phyloP scores from a whole-genome alignment of 1,139 yeast genomes.

The Kurtzmaniella quercitrusa region DNA sequence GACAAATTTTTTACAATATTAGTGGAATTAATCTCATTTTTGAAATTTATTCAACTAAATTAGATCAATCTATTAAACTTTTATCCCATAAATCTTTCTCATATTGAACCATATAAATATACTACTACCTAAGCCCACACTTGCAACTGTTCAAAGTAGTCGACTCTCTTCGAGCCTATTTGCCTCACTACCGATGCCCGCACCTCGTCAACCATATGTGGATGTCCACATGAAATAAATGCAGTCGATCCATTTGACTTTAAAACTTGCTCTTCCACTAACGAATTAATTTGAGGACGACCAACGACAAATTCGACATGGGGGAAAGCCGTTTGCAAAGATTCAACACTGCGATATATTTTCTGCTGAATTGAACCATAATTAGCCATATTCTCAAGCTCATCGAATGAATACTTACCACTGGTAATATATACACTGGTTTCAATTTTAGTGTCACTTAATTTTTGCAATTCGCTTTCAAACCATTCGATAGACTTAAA shows the following conservation, averaged over 20 bases:
- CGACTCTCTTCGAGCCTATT: constrained; percentile 27
- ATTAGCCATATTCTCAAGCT: neutral
- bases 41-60: too few species aligned
- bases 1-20: too few species aligned
- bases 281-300: constrained; percentile 27
- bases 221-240: constrained; percentile 52
- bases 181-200: constrained; percentile 32
- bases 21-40: too few species aligned
- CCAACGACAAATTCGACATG: constrained; percentile 29
- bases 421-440: constrained; percentile 41
- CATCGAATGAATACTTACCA: constrained; percentile 15
- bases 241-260: constrained; percentile 35
- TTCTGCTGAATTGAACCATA: constrained; percentile 8
- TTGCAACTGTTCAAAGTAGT: constrained; percentile 37
- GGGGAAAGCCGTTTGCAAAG: constrained; percentile 19
- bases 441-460: constrained; percentile 28
- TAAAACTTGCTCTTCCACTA: constrained; percentile 24
- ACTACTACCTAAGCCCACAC: constrained; percentile 30
- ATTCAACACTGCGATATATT: constrained; percentile 10
- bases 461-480: constrained; percentile 38
- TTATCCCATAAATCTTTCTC: neutral
- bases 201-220: constrained; percentile 48
- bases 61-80: neutral
- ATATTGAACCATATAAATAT: neutral
- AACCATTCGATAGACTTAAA: constrained; percentile 47